Percentiles rank a stretch among this genome's conserved stretches.
Conservation (phyloP, 2,329 filamentous ascomycete species). For the Hypoxylon sp. region DNA sequence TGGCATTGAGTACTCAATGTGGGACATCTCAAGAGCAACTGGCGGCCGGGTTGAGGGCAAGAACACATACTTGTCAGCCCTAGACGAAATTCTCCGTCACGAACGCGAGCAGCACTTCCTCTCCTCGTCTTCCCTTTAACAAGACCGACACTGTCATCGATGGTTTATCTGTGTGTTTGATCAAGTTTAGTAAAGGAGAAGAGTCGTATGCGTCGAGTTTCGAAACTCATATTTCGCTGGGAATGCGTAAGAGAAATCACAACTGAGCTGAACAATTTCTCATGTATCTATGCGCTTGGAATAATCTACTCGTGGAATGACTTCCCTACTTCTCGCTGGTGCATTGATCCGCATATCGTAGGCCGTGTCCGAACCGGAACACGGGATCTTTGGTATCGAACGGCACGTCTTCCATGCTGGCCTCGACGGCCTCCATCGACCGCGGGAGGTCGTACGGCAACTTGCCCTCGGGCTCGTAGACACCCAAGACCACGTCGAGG, state of each 20-base stretch:
- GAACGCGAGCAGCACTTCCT: constrained; percentile 18
- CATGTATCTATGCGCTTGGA: too few relatives aligned
- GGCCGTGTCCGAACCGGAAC: constrained; percentile 38
- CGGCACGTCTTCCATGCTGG: constrained; percentile 38
- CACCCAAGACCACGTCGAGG: constrained; percentile 52
- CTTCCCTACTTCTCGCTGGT: not conserved
- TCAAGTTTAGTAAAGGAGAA: too few relatives aligned
- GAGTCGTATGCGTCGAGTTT: too few relatives aligned
- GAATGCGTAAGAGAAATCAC: too few relatives aligned
- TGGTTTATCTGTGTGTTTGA: too few relatives aligned
- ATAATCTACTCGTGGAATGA: too few relatives aligned
- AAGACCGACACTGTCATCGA: too few relatives aligned
- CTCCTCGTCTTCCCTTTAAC: too few relatives aligned
- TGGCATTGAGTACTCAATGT: not conserved
- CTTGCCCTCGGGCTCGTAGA: constrained; percentile 49
- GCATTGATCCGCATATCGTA: constrained; percentile 41
- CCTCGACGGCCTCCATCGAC: constrained; percentile 51
- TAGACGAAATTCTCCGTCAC: constrained; percentile 12
- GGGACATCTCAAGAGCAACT: constrained; percentile 7
- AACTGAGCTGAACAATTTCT: not conserved
- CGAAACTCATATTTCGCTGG: too few relatives aligned
- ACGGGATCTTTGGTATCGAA: constrained; percentile 39
- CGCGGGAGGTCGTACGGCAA: constrained; percentile 56
- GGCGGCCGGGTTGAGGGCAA: constrained; percentile 8
- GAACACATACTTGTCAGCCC: constrained; percentile 14